Conservation (phyloP, 495 filamentous ascomycete species). For the Penicillium odoratum region DNA sequence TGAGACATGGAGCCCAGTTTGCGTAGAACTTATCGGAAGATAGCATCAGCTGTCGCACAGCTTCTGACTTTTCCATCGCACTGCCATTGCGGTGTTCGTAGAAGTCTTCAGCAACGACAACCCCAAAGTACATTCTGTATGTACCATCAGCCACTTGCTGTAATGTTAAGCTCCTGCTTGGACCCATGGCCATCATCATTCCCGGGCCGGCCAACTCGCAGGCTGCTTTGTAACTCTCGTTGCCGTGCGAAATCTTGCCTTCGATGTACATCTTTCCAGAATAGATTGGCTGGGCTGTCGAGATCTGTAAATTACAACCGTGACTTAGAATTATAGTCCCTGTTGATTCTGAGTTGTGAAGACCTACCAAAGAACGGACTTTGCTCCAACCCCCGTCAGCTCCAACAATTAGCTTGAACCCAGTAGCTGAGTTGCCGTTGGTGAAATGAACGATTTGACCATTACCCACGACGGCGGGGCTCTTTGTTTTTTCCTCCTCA, state of each 20-base stretch:
- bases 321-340: not conserved
- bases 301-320: slow-evolving; percentile 6
- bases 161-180: slow-evolving; percentile 5
- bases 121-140: slow-evolving; percentile 14
- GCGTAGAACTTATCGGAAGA: slow-evolving; percentile 14
- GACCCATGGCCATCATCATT: slow-evolving; percentile 12
- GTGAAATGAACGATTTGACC: slow-evolving; percentile 8
- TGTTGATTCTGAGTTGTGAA: not conserved
- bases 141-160: slow-evolving; percentile 10
- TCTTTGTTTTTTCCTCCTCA: not conserved
- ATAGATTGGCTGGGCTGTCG: slow-evolving; percentile 13
- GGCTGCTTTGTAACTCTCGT: slow-evolving; percentile 6
- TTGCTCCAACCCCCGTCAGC: slow-evolving; percentile 61
- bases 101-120: slow-evolving; percentile 12
- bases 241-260: slow-evolving; percentile 10
- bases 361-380: slow-evolving; percentile 37
- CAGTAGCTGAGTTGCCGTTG: slow-evolving; percentile 16
- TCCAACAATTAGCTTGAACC: slow-evolving; percentile 45
- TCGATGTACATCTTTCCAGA: slow-evolving; percentile 23
- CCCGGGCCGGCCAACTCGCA: slow-evolving; percentile 11
- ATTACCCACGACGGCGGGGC: not conserved
- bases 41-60: slow-evolving; percentile 6
- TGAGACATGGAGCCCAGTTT: slow-evolving; percentile 15
- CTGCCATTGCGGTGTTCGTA: slow-evolving; percentile 8
- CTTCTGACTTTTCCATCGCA: not conserved